These are phyloP conservation scores for Ilyonectria robusta DNA, from an alignment of 2,329 filamentous ascomycete species.

Conservation along the genomic window DNA sequence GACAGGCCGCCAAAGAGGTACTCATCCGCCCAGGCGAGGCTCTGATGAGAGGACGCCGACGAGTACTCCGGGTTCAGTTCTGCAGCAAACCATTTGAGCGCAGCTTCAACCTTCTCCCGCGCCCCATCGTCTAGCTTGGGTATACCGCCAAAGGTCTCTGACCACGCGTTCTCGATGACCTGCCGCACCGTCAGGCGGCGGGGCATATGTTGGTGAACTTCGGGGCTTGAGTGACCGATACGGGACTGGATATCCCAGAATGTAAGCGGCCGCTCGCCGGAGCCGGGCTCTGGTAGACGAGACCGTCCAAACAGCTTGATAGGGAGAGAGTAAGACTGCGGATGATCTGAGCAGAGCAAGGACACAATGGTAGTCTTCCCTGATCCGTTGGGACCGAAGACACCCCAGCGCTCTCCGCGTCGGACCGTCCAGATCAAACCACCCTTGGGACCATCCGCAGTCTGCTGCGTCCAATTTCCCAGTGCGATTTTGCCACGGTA, in stretches of 20 bases:
- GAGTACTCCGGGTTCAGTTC: constrained; percentile 76
- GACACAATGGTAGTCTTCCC: constrained; percentile 97
- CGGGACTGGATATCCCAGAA: constrained; percentile 93
- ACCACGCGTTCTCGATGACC: constrained; percentile 88
- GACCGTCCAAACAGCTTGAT: constrained; percentile 88
- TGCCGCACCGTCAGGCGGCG: constrained; percentile 79
- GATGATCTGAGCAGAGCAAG: constrained; percentile 94
- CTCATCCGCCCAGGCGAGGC: constrained; percentile 75
- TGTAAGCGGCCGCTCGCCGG: constrained; percentile 78
- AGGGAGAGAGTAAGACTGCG: constrained; percentile 91
- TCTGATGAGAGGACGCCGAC: constrained; percentile 39
- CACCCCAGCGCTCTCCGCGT: constrained; percentile 88
- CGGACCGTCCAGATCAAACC: constrained; percentile 89
- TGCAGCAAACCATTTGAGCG: constrained; percentile 81
- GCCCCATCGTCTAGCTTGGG: constrained; percentile 74
- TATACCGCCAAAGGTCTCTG: constrained; percentile 84
- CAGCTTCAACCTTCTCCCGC: constrained; percentile 74
- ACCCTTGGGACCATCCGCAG: constrained; percentile 61
- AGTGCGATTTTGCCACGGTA: constrained; percentile 86
- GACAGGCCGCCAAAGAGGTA: constrained; percentile 80
- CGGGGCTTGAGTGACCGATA: constrained; percentile 93
- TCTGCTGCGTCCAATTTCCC: constrained; percentile 82
- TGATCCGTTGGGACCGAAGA: constrained; percentile 94
- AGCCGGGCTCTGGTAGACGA: constrained; percentile 81
- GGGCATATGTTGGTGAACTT: constrained; percentile 95